Base-by-base conservation (phyloP, 2,329 filamentous ascomycete species). In the Apiospora sp. region DNA sequence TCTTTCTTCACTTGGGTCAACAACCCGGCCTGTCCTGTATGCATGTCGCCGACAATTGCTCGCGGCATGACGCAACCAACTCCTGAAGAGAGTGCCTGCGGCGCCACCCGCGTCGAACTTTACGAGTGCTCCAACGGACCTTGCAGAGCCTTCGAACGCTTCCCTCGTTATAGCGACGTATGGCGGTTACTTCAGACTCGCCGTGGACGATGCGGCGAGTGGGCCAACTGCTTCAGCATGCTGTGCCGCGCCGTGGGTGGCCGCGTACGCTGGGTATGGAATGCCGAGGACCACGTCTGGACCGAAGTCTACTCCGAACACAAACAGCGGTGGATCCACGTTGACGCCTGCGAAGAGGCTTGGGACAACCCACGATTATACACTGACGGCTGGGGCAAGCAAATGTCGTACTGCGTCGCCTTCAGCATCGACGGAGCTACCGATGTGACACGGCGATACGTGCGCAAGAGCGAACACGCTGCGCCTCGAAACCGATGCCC, bases 211-310 rank as follows among this genome's bases (percentile, higher is more conserved):
- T 93, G 93, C 74, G 96, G 96, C 74, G 96, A 99, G 85, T 98
- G 96, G 95, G 95, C 94, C 76, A 98, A 98, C 84, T 98, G 96
- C 87, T 99, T 99, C 85, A 96, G 93, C 84, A 98, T 99, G 96
- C 89, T 98, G 69, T 98, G 96, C 86, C 91, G 96, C 73, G 96
- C 96, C 5, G 91, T 98, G 13, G 96, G 96, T 68, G 94, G 93
- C 74, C 90, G 96, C 74, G 95, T 98, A 30, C 91, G 96, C 79
- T 99, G 96, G 96, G 93, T 99, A 14, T 99, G 96, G 96, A 98
- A 98, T 78, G 92, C 93, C 43, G 96, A 98, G 83, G 96, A 98
- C 81, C 94, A 98, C 80, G 94, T 98, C 44, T 99, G 96, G 96
- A 98, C 95, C 0, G 96, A 98, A 79, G 93, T 98, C 22, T 99